These are phyloP conservation scores for Spinacia oleracea DNA, from an alignment of 179 eudicot species.

Conservation along the genomic window DNA sequence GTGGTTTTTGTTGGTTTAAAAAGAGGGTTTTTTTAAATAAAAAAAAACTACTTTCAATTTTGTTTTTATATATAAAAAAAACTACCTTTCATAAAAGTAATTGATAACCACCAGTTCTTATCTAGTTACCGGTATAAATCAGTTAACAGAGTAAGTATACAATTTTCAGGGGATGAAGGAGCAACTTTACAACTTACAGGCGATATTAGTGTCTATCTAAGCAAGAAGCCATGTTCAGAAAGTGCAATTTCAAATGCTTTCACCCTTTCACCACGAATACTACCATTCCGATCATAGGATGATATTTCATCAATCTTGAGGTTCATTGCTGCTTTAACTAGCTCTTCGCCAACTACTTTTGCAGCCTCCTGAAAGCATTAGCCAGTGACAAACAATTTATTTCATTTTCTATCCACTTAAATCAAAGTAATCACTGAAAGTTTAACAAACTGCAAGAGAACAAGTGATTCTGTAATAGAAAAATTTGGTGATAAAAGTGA, in stretches of 20 bases:
- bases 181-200: constrained; percentile 6
- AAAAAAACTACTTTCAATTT: background rate
- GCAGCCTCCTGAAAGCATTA: constrained; percentile 70
- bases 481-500: no score
- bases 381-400: background rate
- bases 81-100: background rate
- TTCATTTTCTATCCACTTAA: background rate
- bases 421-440: background rate
- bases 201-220: constrained; percentile 34
- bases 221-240: constrained; percentile 70
- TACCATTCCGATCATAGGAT: constrained; percentile 76
- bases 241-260: constrained; percentile 81
- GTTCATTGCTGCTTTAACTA: constrained; percentile 68
- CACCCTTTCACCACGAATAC: constrained; percentile 55
- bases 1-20: background rate
- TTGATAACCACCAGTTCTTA: background rate
- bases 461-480: background rate
- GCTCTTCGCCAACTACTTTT: constrained; percentile 78
- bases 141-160: no score
- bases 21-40: background rate
- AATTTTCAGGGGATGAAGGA: background rate
- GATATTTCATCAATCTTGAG: constrained; percentile 72
- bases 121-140: no score
- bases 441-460: background rate
- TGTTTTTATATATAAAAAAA: background rate